Percentiles rank a stretch among this genome's conserved stretches.
Conservation (phyloP, 768 basidiomycete species). For the Suillus variegatus region DNA sequence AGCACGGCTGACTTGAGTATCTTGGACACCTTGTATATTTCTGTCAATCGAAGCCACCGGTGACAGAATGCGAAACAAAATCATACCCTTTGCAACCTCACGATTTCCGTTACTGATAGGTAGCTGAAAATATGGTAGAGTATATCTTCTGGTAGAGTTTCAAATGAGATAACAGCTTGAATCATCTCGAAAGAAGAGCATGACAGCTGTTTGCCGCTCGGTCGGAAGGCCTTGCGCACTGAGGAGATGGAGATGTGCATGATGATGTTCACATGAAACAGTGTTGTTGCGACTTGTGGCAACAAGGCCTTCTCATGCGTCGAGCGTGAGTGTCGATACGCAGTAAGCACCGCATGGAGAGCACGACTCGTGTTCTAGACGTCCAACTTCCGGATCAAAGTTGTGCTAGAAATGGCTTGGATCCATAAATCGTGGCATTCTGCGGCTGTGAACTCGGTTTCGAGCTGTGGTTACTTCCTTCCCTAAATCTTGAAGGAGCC, state of each 20-base stretch:
- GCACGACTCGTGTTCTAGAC: slow-evolving; percentile 4
- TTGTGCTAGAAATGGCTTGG: slow-evolving; percentile 1
- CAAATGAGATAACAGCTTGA: slow-evolving; percentile 7
- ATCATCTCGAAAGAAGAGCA: slow-evolving; percentile 7
- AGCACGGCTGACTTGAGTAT: neutral
- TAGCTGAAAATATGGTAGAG: neutral
- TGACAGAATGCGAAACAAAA: neutral
- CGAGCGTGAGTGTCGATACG: neutral
- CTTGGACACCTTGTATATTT: slow-evolving; percentile 3
- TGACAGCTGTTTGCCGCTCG: neutral
- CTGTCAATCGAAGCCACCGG: neutral
- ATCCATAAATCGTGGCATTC: neutral
- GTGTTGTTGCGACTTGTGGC: neutral
- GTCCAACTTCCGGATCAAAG: slow-evolving; percentile 6
- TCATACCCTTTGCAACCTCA: slow-evolving; percentile 3
- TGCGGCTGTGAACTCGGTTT: neutral
- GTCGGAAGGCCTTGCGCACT: slow-evolving; percentile 5
- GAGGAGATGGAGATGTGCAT: slow-evolving; percentile 7
- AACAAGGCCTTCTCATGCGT: neutral
- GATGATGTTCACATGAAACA: slow-evolving; percentile 7
- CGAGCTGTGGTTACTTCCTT: neutral
- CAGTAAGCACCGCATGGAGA: slow-evolving; percentile 3
- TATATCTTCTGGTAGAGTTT: neutral
- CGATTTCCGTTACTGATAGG: neutral
- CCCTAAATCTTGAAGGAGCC: neutral